Evolutionary conservation across 768 basidiomycete species (phyloP).

Genomic region (Omphalotus guepiniiformis): DNA sequence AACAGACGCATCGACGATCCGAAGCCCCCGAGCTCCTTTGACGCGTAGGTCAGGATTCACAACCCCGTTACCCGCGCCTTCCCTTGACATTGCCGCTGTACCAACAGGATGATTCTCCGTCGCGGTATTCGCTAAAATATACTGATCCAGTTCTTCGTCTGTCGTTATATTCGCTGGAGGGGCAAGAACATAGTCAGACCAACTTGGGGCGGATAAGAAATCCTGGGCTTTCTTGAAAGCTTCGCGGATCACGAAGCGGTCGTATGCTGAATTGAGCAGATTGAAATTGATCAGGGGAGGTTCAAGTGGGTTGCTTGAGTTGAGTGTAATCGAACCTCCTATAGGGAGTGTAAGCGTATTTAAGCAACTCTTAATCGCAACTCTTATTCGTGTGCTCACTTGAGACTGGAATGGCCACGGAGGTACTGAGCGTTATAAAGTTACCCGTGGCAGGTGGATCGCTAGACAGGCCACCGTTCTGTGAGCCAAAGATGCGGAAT

Average conservation of each 20-base stretch:
- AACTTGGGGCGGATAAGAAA: constrained; percentile 13
- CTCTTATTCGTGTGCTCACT: constrained; percentile 9
- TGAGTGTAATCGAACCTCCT: constrained; percentile 23
- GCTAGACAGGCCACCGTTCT: constrained; percentile 5
- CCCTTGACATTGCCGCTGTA: constrained; percentile 26
- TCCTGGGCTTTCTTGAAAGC: constrained; percentile 9
- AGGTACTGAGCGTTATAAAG: constrained; percentile 7
- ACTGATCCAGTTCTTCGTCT: constrained; percentile 10
- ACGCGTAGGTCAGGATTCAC: constrained; percentile 28
- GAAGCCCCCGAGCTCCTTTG: constrained; percentile 26
- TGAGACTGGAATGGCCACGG: constrained; percentile 11
- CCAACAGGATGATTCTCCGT: constrained; percentile 23
- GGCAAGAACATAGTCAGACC: constrained; percentile 13
- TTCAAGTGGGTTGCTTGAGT: constrained; percentile 34
- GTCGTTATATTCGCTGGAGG: constrained; percentile 8
- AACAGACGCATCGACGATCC: constrained; percentile 32
- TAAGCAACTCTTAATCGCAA: not conserved
- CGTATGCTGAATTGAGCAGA: constrained; percentile 25
- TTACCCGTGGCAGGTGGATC: constrained; percentile 9
- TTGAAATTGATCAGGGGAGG: constrained; percentile 39
- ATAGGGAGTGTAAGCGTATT: not conserved
- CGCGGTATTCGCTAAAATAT: constrained; percentile 10
- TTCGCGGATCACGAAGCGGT: constrained; percentile 13
- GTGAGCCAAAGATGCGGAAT: not conserved
- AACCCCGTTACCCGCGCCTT: constrained; percentile 22